These are phyloP conservation scores for Cylindrodendrum hubeiense DNA, from an alignment of 2,329 filamentous ascomycete species.

Conservation along the genomic window DNA sequence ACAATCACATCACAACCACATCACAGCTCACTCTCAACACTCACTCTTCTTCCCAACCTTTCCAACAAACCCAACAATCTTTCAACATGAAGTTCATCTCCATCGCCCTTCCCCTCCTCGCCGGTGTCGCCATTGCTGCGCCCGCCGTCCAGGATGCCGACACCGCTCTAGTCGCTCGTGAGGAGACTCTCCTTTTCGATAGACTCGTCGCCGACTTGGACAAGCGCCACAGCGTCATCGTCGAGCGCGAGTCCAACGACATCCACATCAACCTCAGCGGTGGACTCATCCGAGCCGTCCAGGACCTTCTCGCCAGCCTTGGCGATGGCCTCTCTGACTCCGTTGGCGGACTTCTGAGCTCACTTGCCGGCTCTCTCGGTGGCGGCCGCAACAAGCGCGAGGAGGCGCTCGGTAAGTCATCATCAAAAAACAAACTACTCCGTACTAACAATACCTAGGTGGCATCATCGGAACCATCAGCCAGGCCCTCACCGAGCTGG, in stretches of 20 bases:
- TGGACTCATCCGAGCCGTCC: not conserved
- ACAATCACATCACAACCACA: too few relatives aligned
- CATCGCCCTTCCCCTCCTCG: slow-evolving; percentile 7
- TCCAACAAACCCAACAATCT: not conserved
- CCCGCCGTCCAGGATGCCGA: not conserved
- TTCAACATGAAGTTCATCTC: slow-evolving; percentile 21
- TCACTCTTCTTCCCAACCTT: not conserved
- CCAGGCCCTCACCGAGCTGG: not conserved
- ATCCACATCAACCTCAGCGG: not conserved
- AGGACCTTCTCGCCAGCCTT: not conserved
- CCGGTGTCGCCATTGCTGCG: slow-evolving; percentile 2
- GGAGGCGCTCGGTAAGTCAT: not conserved
- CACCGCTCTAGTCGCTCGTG: not conserved
- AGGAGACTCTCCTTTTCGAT: not conserved
- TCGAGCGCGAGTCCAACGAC: not conserved
- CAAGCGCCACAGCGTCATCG: not conserved
- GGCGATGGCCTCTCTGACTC: not conserved
- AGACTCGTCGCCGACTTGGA: not conserved
- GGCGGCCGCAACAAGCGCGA: not conserved
- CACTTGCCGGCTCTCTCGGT: not conserved
- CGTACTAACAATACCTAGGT: slow-evolving; percentile 43
- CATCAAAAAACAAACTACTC: not conserved
- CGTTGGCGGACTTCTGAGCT: too few relatives aligned
- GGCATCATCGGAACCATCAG: not conserved
- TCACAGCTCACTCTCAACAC: not conserved